Evolutionary conservation across 805 yeast species (phyloP), one percentile per base, ranked within the genome.

Genomic region (Yueomyces sinensis): DNA sequence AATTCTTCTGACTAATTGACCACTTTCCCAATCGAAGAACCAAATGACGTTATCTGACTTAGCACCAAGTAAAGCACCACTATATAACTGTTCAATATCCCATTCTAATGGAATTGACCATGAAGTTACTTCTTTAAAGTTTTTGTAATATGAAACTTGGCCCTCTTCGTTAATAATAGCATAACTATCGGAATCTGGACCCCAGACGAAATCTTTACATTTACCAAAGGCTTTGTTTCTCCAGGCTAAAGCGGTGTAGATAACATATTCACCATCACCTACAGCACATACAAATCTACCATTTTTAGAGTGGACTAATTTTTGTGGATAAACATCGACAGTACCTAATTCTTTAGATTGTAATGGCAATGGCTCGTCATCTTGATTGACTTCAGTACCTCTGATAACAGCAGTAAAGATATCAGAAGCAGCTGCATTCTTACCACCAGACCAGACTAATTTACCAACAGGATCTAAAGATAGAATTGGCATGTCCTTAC

Each of bases 211-310:
- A 52, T 86, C 96, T 36, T 75, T 62, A 16, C 94, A 95, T 37
- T 73, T 70, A 42, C 97, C 97, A 58, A 82, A 91, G 33, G 86
- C 69, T 63, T 86, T 91, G 51, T 89, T 86, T 65, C 98, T 76
- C 98, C 98, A 91, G 1, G 97, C 97, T 49, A 91, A 70, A 2
- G 98, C 89, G 2, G 97, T 87, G 62, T 89, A 91, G 36, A 91
- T 79, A 47, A 89, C 83, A 57, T 84, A 89, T 61, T 91, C 99
- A 40, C 95, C 96, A 61, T 91, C 98, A 53, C 99, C 99, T 31
- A 89, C 80, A 33, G 91, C 95, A 19, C 97, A 81, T 28, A 87
- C 96, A 56, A 82, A 91, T 59, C 95, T 76, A 43, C 99, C 99
- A 55, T 91, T 91, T 42, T 97, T 96, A 31, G 97, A 89, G 59